Conservation (phyloP, 768 basidiomycete genomes). For the Lentinus brumalis region DNA sequence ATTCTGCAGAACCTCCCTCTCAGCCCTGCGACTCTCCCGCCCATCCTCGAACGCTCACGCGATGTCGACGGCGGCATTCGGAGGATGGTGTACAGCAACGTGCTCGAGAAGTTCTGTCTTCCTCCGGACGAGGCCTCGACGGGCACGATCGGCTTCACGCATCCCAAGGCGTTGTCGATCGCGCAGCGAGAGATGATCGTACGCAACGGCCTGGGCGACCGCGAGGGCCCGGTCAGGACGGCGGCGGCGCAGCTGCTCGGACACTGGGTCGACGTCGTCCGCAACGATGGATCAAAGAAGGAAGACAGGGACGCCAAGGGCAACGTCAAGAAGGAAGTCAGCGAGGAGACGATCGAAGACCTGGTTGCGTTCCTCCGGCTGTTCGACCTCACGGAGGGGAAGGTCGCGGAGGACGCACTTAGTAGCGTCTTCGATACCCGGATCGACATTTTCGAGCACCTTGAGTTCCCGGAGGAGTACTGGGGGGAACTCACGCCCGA, state of each 20-base stretch:
- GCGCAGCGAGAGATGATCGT: constrained; percentile 78
- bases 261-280: constrained; percentile 70
- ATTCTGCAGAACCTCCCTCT: constrained; percentile 72
- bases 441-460: constrained; percentile 62
- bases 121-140: constrained; percentile 21
- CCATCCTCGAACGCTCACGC: constrained; percentile 73
- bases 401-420: constrained; percentile 74
- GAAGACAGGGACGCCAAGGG: constrained; percentile 34
- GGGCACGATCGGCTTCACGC: constrained; percentile 52
- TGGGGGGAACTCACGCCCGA: constrained; percentile 75
- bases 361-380: constrained; percentile 52
- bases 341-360: constrained; percentile 28
- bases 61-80: constrained; percentile 80
- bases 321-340: constrained; percentile 41
- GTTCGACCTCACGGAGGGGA: constrained; percentile 60
- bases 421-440: constrained; percentile 68
- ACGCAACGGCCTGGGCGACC: constrained; percentile 82
- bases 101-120: constrained; percentile 52
- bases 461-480: constrained; percentile 73
- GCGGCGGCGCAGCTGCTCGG: constrained; percentile 75
- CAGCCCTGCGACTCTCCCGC: constrained; percentile 54
- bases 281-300: constrained; percentile 31
- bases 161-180: constrained; percentile 67
- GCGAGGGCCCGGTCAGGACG: constrained; percentile 70
- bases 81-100: constrained; percentile 65